Percentiles rank a stretch among this genome's conserved stretches.
Evolutionary conservation across 179 eudicot species (phyloP).

Genomic region (Amaranthus tricolor): DNA sequence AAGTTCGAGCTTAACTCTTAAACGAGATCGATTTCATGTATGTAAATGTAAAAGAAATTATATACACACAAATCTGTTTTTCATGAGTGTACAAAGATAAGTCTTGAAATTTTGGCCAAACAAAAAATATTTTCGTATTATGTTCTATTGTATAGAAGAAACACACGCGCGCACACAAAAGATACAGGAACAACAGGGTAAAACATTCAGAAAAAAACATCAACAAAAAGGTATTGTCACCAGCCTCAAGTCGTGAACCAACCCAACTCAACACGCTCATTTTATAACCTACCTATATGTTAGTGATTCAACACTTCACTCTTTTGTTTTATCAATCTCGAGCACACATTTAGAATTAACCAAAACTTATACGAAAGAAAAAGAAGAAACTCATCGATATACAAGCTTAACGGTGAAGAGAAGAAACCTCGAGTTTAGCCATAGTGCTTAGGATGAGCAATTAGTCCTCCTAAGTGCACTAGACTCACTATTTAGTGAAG

Average conservation of each 20-base stretch:
- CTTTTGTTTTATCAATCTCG: constrained; percentile 17
- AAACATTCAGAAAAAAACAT: neutral
- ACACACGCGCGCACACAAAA: neutral
- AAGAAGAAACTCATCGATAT: neutral
- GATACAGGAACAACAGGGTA: neutral
- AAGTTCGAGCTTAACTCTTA: constrained; percentile 15
- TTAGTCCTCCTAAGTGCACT: constrained; percentile 23
- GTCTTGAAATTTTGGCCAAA: neutral
- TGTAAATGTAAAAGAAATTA: neutral
- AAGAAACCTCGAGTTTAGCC: constrained; percentile 20
- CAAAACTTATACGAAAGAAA: neutral
- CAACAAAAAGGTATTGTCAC: constrained; percentile 14
- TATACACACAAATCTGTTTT: neutral
- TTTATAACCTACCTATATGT: constrained; percentile 9
- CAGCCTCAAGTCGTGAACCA: constrained; percentile 10
- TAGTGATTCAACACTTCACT: constrained; percentile 11
- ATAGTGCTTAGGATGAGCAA: constrained; percentile 26
- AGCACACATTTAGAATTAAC: constrained; percentile 9
- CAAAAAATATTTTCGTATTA: no score
- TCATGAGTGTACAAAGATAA: neutral
- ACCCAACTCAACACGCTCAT: neutral
- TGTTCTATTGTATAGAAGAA: neutral
- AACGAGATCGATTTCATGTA: neutral
- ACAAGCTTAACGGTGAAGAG: constrained; percentile 17
- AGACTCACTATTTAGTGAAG: constrained; percentile 42